These are phyloP conservation scores for Nothomitra cinnamomea DNA, from an alignment of 2,329 filamentous ascomycete genomes.

Conservation along the genomic window DNA sequence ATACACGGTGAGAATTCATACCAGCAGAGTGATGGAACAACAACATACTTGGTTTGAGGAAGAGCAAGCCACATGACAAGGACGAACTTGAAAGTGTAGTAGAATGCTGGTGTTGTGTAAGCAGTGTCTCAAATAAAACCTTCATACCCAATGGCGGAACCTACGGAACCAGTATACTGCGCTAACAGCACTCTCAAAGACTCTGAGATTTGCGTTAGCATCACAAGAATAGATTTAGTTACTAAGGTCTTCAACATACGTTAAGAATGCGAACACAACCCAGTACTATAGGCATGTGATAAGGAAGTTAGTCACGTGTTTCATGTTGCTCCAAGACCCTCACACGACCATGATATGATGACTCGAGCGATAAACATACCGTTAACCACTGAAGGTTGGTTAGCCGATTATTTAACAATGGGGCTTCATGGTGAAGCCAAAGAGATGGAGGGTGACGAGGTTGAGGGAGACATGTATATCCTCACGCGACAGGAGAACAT, in stretches of 20 bases:
- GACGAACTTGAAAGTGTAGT: conserved; percentile 99
- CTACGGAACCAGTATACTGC: conserved; percentile 76
- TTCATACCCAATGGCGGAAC: conserved; percentile 9
- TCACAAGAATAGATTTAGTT: conserved; percentile 3
- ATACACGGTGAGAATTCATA: conserved; percentile 5
- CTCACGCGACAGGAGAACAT: not conserved
- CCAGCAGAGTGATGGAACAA: conserved; percentile 1
- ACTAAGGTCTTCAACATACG: conserved; percentile 27
- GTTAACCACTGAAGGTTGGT: conserved; percentile 43
- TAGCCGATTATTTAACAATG: conserved; percentile 18
- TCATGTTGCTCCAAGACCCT: not conserved
- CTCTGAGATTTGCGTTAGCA: conserved; percentile 24
- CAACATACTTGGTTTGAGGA: conserved; percentile 75
- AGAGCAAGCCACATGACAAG: conserved; percentile 96
- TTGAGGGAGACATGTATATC: not conserved
- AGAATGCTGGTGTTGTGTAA: conserved; percentile 46
- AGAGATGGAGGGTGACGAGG: not conserved
- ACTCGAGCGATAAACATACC: conserved; percentile 18
- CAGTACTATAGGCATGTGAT: conserved; percentile 42
- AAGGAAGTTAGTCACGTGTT: conserved; percentile 10
- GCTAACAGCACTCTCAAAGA: conserved; percentile 66
- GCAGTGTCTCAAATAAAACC: not conserved
- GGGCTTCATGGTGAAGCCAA: not conserved
- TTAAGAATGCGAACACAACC: conserved; percentile 73
- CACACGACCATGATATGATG: conserved; percentile 1